Percentiles rank a stretch among this genome's conserved stretches.
Conservation (phyloP, 2,329 filamentous ascomycete genomes). For the Harringtonia aguacate region DNA sequence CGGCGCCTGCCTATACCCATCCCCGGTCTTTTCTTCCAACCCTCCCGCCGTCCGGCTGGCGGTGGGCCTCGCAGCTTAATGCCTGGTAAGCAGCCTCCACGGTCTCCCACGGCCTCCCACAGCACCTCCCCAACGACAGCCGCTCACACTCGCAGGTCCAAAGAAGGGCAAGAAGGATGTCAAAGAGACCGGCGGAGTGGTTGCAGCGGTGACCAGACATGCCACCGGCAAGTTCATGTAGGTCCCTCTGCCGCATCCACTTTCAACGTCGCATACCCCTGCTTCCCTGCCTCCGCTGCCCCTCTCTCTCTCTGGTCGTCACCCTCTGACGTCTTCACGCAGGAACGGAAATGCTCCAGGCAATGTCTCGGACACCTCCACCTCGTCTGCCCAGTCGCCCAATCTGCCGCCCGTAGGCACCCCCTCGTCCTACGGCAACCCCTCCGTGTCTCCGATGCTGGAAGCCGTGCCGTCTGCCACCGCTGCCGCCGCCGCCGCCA, state of each 20-base stretch:
- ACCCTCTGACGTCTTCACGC: conserved; percentile 7
- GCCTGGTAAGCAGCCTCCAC: conserved; percentile 13
- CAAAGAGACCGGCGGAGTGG: conserved; percentile 41
- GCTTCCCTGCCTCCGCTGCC: conserved; percentile 13
- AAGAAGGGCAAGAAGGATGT: conserved; percentile 46
- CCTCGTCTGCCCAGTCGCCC: conserved; percentile 30
- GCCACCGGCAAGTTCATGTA: conserved; percentile 41
- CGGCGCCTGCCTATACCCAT: background rate
- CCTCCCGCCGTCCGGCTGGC: conserved; percentile 9
- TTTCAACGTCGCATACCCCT: no score
- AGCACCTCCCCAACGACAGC: background rate
- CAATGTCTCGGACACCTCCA: conserved; percentile 30
- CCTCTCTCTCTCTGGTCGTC: conserved; percentile 11
- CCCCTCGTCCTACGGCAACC: conserved; percentile 28
- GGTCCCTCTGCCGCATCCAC: no score
- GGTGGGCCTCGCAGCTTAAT: conserved; percentile 12
- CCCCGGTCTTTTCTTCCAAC: background rate
- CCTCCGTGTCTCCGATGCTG: conserved; percentile 33
- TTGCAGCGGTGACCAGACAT: conserved; percentile 42
- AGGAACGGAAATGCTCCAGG: conserved; percentile 23
- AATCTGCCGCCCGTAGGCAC: conserved; percentile 30
- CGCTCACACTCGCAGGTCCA: conserved; percentile 4
- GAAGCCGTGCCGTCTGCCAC: conserved; percentile 34
- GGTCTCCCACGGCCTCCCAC: no score
- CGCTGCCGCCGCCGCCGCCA: conserved; percentile 23